phyloP scores from a whole-genome alignment of 805 yeast species.

The Ogataea thermomethanolica region DNA sequence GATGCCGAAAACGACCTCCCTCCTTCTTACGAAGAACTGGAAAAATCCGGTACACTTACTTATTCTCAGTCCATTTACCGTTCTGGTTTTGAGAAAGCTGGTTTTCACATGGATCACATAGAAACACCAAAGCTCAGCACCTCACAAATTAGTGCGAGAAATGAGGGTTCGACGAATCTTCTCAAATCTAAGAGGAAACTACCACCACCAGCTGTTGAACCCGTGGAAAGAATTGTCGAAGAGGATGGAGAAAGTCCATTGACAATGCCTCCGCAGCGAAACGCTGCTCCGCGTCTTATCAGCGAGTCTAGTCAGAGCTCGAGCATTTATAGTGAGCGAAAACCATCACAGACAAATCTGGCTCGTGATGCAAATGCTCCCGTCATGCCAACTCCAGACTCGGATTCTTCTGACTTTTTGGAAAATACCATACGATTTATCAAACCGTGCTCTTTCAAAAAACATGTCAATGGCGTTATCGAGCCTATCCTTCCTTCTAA shows the following conservation, averaged over 20 bases:
- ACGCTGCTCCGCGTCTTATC: conserved; percentile 5
- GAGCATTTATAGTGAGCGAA: conserved; percentile 17
- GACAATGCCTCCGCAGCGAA: background rate
- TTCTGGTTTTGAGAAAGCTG: conserved; percentile 36
- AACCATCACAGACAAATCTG: conserved; percentile 1
- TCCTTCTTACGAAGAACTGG: conserved; percentile 34
- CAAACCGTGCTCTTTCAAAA: conserved; percentile 19
- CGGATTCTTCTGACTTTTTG: conserved; percentile 3
- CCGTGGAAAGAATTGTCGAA: conserved; percentile 5
- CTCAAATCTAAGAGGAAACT: conserved; percentile 24
- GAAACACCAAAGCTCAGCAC: conserved; percentile 8
- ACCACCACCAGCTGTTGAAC: conserved; percentile 24
- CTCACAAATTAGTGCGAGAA: background rate
- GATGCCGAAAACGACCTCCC: conserved; percentile 25
- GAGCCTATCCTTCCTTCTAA: conserved; percentile 31
- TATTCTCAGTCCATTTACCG: conserved; percentile 34
- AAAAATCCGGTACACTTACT: conserved; percentile 32
- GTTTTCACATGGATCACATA: conserved; percentile 30
- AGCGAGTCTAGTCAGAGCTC: conserved; percentile 17
- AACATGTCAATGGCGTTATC: conserved; percentile 25
- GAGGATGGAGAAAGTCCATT: background rate
- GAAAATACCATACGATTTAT: conserved; percentile 6
- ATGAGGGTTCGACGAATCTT: background rate
- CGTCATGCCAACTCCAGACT: conserved; percentile 3
- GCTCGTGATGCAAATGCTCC: conserved; percentile 1